phyloP scores from a whole-genome alignment of 1,284 basidiomycete genomes.

The Salmacisia buchloeana region DNA sequence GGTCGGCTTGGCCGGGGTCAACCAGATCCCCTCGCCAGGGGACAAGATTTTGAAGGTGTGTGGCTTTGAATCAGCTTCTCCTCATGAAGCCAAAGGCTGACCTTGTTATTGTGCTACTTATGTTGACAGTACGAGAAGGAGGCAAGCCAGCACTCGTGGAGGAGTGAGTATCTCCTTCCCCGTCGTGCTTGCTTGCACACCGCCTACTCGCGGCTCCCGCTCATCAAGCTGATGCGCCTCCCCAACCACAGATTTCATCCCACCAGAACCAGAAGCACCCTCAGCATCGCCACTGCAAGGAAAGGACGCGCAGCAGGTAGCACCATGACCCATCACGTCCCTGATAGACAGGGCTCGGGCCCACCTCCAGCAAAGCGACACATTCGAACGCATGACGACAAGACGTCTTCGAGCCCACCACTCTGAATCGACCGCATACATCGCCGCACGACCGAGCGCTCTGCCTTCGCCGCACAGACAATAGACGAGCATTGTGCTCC shows the following conservation, averaged over 20 bases:
- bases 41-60: conserved; percentile 33
- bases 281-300: no score
- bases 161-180: background rate
- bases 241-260: background rate
- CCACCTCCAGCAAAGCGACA: no score
- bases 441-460: no score
- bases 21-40: conserved; percentile 41
- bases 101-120: background rate
- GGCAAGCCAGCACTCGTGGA: background rate
- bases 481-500: no score
- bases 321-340: no score
- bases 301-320: no score
- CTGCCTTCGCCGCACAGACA: no score
- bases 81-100: background rate
- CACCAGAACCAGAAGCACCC: background rate
- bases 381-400: no score
- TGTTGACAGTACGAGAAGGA: conserved; percentile 6
- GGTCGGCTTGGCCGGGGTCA: conserved; percentile 45
- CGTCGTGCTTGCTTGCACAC: background rate
- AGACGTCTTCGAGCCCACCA: no score
- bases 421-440: no score
- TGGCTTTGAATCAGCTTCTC: background rate
- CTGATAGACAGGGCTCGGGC: no score
- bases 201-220: background rate
- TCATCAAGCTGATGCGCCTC: no score